Evolutionary conservation across 768 basidiomycete genomes (phyloP).

Genomic region (Suillus variegatus): DNA sequence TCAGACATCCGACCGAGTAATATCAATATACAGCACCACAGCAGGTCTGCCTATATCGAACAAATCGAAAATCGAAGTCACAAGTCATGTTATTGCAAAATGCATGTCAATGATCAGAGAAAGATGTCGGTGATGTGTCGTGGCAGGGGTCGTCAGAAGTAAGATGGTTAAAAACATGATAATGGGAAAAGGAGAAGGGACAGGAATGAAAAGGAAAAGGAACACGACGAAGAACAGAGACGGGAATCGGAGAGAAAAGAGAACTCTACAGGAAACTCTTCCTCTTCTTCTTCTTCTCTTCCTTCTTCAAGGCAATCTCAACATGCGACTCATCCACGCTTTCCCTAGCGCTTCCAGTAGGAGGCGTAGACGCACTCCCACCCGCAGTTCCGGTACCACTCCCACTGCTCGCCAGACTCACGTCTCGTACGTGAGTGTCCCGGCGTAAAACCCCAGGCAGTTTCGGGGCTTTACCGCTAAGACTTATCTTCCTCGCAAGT

Average conservation of each 20-base stretch:
- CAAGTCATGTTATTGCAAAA: background rate
- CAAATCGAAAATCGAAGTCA: background rate
- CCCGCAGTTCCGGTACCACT: background rate
- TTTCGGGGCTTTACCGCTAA: conserved; percentile 28
- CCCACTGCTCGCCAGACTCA: conserved; percentile 13
- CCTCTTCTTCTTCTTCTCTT: conserved; percentile 55
- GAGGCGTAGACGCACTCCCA: background rate
- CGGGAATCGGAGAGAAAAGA: background rate
- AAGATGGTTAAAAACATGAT: background rate
- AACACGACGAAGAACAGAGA: conserved; percentile 10
- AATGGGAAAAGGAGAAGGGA: background rate
- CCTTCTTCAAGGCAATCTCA: conserved; percentile 42
- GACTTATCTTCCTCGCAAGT: conserved; percentile 71
- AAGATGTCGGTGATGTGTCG: background rate
- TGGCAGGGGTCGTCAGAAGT: background rate
- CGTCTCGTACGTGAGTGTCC: conserved; percentile 29
- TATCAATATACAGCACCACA: background rate
- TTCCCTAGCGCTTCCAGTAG: conserved; percentile 27
- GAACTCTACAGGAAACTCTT: conserved; percentile 50
- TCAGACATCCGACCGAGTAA: background rate
- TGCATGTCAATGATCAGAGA: background rate
- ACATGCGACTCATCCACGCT: conserved; percentile 42
- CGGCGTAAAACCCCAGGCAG: conserved; percentile 33
- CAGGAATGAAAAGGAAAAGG: conserved; percentile 1
- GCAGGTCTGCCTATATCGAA: background rate